These are phyloP conservation scores for Vitis amurensis DNA, from an alignment of 164 flowering plant species.

Conservation along the genomic window DNA sequence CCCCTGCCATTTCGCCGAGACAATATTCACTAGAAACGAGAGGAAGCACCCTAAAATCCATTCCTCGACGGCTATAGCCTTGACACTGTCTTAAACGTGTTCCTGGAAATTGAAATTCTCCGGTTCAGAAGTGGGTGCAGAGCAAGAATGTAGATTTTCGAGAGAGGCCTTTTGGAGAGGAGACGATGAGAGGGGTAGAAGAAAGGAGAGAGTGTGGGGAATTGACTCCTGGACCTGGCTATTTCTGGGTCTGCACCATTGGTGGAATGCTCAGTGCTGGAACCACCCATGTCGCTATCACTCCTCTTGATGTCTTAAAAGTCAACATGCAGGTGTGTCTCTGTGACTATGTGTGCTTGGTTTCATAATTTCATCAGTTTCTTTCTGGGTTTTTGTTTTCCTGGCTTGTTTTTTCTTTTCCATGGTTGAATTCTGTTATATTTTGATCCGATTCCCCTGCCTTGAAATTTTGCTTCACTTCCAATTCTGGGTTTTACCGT, in stretches of 20 bases:
- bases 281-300: constrained; percentile 66
- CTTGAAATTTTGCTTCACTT: no score
- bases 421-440: no score
- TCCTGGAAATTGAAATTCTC: neutral
- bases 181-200: neutral
- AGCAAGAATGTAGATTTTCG: neutral
- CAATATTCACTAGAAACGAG: no score
- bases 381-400: neutral
- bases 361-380: neutral
- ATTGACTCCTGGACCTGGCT: constrained; percentile 29
- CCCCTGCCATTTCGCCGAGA: no score
- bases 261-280: constrained; percentile 88
- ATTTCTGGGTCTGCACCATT: constrained; percentile 56
- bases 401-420: neutral
- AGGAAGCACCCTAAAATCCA: no score
- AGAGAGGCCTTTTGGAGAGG: constrained; percentile 6
- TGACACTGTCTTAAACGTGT: no score
- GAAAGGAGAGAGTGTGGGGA: constrained; percentile 23
- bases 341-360: neutral
- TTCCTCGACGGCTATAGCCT: no score
- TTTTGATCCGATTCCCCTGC: no score
- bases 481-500: no score
- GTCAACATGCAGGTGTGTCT: constrained; percentile 75
- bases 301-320: constrained; percentile 81
- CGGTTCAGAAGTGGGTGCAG: no score